phyloP scores from a whole-genome alignment of 148 eudicot species.

The Polygonum maritimum region DNA sequence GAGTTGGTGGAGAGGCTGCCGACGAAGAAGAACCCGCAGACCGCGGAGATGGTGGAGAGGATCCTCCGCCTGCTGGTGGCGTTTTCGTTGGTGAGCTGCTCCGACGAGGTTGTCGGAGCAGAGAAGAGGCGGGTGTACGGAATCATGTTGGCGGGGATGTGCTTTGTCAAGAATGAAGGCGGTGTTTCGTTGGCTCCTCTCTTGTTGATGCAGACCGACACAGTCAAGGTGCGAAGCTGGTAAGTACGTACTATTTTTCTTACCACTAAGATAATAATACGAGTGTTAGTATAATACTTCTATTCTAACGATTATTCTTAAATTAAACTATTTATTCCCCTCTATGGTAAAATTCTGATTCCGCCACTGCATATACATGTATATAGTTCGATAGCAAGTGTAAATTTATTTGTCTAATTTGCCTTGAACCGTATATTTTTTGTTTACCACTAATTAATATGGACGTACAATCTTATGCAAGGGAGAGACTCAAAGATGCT shows the following conservation, averaged over 20 bases:
- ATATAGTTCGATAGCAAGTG: slow-evolving; percentile 7
- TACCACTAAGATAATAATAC: no score
- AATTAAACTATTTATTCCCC: no score
- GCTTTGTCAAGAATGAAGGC: neutral
- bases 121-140: slow-evolving; percentile 17
- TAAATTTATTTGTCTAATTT: no score
- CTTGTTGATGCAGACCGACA: slow-evolving; percentile 24
- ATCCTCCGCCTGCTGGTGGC: slow-evolving; percentile 29
- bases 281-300: no score
- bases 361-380: no score
- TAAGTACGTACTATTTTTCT: neutral
- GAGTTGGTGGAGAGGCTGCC: slow-evolving; percentile 20
- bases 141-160: neutral
- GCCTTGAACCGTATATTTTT: no score
- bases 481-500: slow-evolving; percentile 17
- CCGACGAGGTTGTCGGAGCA: neutral
- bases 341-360: no score
- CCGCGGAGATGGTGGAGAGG: slow-evolving; percentile 27
- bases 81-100: slow-evolving; percentile 20
- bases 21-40: slow-evolving; percentile 15
- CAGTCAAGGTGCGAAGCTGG: slow-evolving; percentile 31
- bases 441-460: no score
- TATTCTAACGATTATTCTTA: no score
- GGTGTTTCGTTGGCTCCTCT: slow-evolving; percentile 21
- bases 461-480: no score